Conservation (phyloP, 1,284 basidiomycete genomes). For the Leccinum insigne region DNA sequence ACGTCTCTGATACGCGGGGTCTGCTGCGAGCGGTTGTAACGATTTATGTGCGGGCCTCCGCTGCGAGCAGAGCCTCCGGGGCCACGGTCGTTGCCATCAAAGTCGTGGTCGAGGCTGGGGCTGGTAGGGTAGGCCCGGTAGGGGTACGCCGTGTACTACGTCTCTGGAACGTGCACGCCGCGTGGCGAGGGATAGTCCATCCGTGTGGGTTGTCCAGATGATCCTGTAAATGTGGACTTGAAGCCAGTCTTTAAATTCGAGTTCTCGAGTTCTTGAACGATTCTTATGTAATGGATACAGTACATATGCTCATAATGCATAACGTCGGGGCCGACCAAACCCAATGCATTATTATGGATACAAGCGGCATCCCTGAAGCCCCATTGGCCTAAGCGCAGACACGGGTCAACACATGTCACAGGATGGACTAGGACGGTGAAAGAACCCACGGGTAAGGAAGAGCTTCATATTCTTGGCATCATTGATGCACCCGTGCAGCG, state of each 20-base stretch:
- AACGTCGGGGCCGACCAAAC: too few relatives aligned
- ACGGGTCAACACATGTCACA: background rate
- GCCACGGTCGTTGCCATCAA: background rate
- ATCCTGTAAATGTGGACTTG: too few relatives aligned
- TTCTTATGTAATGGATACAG: background rate
- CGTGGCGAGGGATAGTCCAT: too few relatives aligned
- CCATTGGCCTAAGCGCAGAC: constrained; percentile 47
- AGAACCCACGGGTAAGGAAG: constrained; percentile 66
- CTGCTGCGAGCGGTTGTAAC: constrained; percentile 25
- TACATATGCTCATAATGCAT: too few relatives aligned
- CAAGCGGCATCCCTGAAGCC: constrained; percentile 52
- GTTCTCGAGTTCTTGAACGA: too few relatives aligned
- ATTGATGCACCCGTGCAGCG: constrained; percentile 80
- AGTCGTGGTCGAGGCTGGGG: constrained; percentile 9
- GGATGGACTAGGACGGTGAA: background rate
- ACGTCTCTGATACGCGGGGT: constrained; percentile 23
- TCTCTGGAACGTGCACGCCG: too few relatives aligned
- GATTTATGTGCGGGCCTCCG: constrained; percentile 15
- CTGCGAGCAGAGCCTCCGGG: background rate
- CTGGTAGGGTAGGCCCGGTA: background rate
- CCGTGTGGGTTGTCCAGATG: too few relatives aligned
- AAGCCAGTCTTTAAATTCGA: too few relatives aligned
- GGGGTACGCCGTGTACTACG: too few relatives aligned
- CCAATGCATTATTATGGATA: too few relatives aligned
- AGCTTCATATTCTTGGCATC: constrained; percentile 72